These are phyloP conservation scores for Ceratobasidium sp. DNA, from an alignment of 1,284 basidiomycete species.

Conservation along the genomic window DNA sequence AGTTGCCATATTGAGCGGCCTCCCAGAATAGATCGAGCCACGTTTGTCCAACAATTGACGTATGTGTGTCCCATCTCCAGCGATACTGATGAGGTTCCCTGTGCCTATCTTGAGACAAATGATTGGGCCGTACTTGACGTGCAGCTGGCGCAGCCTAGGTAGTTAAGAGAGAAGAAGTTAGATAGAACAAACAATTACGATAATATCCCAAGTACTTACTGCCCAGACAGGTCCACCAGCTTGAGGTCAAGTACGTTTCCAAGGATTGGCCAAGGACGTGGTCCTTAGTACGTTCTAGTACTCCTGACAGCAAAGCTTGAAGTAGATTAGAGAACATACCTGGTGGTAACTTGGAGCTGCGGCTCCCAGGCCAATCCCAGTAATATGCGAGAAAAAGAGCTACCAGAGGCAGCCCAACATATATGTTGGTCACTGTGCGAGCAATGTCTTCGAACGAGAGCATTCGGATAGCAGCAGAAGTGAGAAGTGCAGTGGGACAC, in stretches of 20 bases:
- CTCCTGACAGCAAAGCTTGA: not conserved
- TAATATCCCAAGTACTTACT: not conserved
- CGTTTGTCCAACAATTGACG: slow-evolving; percentile 34
- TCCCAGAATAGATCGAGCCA: slow-evolving; percentile 28
- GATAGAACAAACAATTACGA: no score
- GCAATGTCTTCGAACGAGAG: not conserved
- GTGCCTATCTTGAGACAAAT: slow-evolving; percentile 24
- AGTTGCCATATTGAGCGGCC: slow-evolving; percentile 5
- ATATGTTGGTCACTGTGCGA: not conserved
- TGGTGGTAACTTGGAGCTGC: not conserved
- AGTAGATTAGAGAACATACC: not conserved
- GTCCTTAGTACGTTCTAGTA: not conserved
- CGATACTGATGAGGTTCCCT: slow-evolving; percentile 19
- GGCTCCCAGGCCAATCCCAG: slow-evolving; percentile 27
- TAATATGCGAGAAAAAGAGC: not conserved
- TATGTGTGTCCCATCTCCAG: slow-evolving; percentile 26
- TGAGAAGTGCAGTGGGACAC: not conserved
- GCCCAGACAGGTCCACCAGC: not conserved
- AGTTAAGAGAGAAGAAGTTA: not conserved
- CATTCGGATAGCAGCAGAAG: not conserved
- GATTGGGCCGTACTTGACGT: slow-evolving; percentile 30
- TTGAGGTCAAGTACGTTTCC: slow-evolving; percentile 14
- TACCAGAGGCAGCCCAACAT: not conserved
- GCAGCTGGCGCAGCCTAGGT: slow-evolving; percentile 5
- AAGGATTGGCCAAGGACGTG: slow-evolving; percentile 1